These are phyloP conservation scores for Aspergillus saccharolyticus DNA, from an alignment of 495 filamentous ascomycete species.

Conservation along the genomic window DNA sequence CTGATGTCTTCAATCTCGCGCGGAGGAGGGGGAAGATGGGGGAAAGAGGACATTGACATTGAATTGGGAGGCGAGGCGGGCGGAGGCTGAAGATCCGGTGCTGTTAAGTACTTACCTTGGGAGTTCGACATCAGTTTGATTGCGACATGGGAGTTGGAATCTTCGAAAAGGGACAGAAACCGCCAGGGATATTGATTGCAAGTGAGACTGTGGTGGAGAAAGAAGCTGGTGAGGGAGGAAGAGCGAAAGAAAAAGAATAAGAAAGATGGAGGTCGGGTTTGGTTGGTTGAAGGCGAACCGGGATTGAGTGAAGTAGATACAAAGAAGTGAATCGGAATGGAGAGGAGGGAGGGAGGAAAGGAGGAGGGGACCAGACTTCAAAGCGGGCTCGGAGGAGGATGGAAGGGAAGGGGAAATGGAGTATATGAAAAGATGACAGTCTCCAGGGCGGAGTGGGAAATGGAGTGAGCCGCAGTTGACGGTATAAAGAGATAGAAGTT, in stretches of 20 bases:
- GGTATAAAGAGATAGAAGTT: conserved; percentile 3
- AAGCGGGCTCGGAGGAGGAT: not conserved
- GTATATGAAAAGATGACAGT: conserved; percentile 10
- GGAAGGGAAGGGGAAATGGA: not conserved
- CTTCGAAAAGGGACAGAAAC: not conserved
- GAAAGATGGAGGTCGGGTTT: not conserved
- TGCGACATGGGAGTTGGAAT: not conserved
- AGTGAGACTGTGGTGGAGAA: conserved; percentile 1
- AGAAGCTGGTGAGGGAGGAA: conserved; percentile 16
- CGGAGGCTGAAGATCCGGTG: not conserved
- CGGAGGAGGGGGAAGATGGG: not conserved
- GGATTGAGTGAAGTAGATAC: conserved; percentile 3
- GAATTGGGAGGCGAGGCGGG: not conserved
- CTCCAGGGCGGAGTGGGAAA: not conserved
- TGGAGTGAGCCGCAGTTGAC: conserved; percentile 10
- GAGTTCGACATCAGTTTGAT: not conserved
- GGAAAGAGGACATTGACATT: not conserved
- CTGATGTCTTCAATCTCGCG: not conserved
- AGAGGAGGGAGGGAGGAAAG: not conserved
- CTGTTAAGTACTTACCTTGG: not conserved
- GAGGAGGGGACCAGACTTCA: not conserved
- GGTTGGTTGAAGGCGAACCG: not conserved
- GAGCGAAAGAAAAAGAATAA: conserved; percentile 13
- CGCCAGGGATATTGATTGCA: not conserved
- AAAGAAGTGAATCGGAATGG: conserved; percentile 2